Base-by-base conservation (phyloP, 495 filamentous ascomycete species). In the Penicillium soppii region DNA sequence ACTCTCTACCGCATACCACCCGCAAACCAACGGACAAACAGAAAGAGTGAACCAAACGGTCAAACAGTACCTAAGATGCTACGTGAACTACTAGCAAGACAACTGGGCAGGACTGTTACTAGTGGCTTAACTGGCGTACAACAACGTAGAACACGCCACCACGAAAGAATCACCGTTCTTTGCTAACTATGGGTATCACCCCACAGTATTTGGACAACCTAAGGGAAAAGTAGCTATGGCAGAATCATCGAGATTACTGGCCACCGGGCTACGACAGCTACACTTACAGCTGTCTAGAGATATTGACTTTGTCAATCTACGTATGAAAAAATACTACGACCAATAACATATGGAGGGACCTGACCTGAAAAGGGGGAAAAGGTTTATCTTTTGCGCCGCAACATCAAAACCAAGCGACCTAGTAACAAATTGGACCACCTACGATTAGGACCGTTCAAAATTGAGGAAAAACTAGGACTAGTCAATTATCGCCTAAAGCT, bases 321-420 rank as follows among this genome's bases (percentile, higher is more conserved):
- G 21, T 7, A 44, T 53, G 45, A 59, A 36, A 4, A 45, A 12
- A 29, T 66, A 66, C 9, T 51, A 52, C 46, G 39, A 61, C 35
- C 48, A 56, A 51, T 12, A 30, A 41, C 54, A 38, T 43, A 33
- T 52, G 35, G 54, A 62, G 36, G 54, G 44, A 51, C 49, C 33
- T 46, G 52, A 44, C 37, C 56, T 63, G 30, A 62, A 62, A 54
- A 47, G 4, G 16, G 12, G 8, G 21, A 41, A 48, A 23, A 57
- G 43, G 17, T 37, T 39, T 52, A 43, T 15, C 17, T 45, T 30
- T 26, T 39, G 36, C 10, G 8, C 47, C 13, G 13, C 19, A 52
- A 53, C 23, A 53, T 41, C 12, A 47, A 53, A 35, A 47, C 17
- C 7, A 41, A 48, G 8, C 15, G 13, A 49, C 39, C 39, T 43